These are phyloP conservation scores for Candida nitratophila DNA, from an alignment of 805 yeast genomes.

Conservation along the genomic window DNA sequence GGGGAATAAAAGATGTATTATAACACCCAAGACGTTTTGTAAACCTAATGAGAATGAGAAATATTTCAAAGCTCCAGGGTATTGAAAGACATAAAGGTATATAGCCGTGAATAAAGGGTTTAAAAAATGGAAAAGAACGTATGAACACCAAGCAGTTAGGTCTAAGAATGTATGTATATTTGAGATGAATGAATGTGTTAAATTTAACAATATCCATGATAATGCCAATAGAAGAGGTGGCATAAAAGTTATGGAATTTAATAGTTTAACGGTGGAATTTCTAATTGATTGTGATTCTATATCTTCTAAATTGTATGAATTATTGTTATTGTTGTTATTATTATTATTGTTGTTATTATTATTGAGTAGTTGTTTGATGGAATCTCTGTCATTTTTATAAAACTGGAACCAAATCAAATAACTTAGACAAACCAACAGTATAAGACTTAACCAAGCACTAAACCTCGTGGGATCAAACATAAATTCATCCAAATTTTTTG, in stretches of 20 bases:
- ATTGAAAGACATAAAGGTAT: slow-evolving; percentile 59
- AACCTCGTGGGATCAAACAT: slow-evolving; percentile 24
- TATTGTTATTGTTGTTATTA: neutral
- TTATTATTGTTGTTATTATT: too few species aligned
- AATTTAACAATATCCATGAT: slow-evolving; percentile 44
- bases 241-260: slow-evolving; percentile 19
- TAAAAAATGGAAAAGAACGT: slow-evolving; percentile 54
- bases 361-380: neutral
- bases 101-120: slow-evolving; percentile 56
- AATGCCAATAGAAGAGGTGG: slow-evolving; percentile 34
- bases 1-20: slow-evolving; percentile 57
- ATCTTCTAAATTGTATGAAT: neutral
- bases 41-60: slow-evolving; percentile 50
- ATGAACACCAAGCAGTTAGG: slow-evolving; percentile 52
- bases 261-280: slow-evolving; percentile 3
- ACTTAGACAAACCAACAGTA: slow-evolving; percentile 5
- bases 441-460: slow-evolving; percentile 16
- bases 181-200: slow-evolving; percentile 32
- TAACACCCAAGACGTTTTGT: slow-evolving; percentile 53
- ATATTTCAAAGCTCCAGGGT: slow-evolving; percentile 52
- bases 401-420: slow-evolving; percentile 14
- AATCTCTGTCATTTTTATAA: slow-evolving; percentile 7
- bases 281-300: too few species aligned
- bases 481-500: slow-evolving; percentile 34
- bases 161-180: slow-evolving; percentile 40